These are phyloP conservation scores for Geotrichum restrictum DNA, from an alignment of 1,139 yeast genomes.

Conservation along the genomic window DNA sequence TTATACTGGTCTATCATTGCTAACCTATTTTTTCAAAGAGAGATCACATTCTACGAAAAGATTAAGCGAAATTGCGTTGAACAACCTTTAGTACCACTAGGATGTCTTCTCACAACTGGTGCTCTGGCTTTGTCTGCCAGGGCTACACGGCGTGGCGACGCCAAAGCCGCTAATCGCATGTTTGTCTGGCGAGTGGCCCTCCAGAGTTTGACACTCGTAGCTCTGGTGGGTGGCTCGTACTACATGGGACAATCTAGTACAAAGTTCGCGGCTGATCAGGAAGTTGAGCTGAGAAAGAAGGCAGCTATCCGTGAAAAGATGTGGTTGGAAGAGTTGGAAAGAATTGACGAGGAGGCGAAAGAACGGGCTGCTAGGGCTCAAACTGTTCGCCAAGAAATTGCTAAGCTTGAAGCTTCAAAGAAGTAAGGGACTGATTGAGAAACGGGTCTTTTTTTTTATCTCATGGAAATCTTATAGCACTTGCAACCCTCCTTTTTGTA, in stretches of 20 bases:
- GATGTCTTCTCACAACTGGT: conserved; percentile 70
- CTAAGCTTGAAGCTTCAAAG: conserved; percentile 13
- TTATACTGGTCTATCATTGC: background rate
- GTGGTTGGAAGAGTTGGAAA: conserved; percentile 89
- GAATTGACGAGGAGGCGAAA: conserved; percentile 72
- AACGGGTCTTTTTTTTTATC: too few species aligned
- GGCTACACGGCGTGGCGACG: conserved; percentile 69
- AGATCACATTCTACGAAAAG: conserved; percentile 27
- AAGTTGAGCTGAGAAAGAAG: conserved; percentile 61
- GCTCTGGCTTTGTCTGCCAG: conserved; percentile 78
- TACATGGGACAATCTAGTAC: conserved; percentile 49
- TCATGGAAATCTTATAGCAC: too few species aligned
- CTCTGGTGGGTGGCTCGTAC: conserved; percentile 73
- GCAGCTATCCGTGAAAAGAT: conserved; percentile 78
- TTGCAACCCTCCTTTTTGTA: too few species aligned
- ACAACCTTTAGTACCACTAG: conserved; percentile 59
- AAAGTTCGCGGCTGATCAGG: conserved; percentile 56
- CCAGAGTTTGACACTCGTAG: conserved; percentile 77
- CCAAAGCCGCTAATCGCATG: conserved; percentile 73
- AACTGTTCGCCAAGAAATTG: conserved; percentile 12
- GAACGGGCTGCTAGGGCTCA: conserved; percentile 35
- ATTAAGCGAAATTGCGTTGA: conserved; percentile 36
- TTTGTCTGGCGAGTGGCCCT: conserved; percentile 86
- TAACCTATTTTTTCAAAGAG: conserved; percentile 1
- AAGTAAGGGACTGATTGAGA: background rate